Evolutionary conservation across 495 filamentous ascomycete genomes (phyloP), one percentile per base, ranked within the genome.

Genomic region (Aspergillus biplanus): DNA sequence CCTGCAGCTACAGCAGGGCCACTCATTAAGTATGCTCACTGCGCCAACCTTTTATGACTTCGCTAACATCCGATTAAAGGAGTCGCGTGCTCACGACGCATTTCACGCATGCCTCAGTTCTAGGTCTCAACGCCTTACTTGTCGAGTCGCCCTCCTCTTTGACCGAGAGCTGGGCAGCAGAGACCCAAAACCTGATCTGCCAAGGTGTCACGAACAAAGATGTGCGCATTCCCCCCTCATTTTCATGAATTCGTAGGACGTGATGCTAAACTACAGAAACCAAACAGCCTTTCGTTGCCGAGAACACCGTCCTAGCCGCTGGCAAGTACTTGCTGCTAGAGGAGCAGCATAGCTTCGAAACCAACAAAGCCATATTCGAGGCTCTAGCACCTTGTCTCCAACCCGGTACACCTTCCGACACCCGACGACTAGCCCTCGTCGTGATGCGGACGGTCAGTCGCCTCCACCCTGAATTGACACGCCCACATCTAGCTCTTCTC

Each of bases 221-320:
- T 72, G 91, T 92, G 79, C 81, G 80, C 72, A 12, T 33, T 44
- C 13, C 13, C 32, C 33, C 7, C 8, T 21, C 18, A 15, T 6
- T 37, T 5, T 34, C 12, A 42, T 61, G 8, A 15, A n/a, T 49
- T 8, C 7, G 7, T 12, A 31, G 18, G 13, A 67, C 21, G 59
- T 59, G 37, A 56, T 46, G 35, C 67, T 71, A 69, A 76, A 27
- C n/a, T 12, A 44, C n/a, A 12, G n/a, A 44, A 44, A n/a, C 15
- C n/a, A 33, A 39, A 59, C 67, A 93, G 88, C 82, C 90, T 50
- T 93, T 90, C 73, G 85, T 97, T 59, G 85, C 92, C 53, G 92
- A 97, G 69, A 96, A 97, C 75, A 89, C 84, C 65, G 91, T 97
- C 57, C 84, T 97, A 39, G 96, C 95, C 34, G 90, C 94, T n/a